Evolutionary conservation across 2,329 filamentous ascomycete species (phyloP), one percentile per base, ranked within the genome.

Genomic region (Nakataea oryzae): DNA sequence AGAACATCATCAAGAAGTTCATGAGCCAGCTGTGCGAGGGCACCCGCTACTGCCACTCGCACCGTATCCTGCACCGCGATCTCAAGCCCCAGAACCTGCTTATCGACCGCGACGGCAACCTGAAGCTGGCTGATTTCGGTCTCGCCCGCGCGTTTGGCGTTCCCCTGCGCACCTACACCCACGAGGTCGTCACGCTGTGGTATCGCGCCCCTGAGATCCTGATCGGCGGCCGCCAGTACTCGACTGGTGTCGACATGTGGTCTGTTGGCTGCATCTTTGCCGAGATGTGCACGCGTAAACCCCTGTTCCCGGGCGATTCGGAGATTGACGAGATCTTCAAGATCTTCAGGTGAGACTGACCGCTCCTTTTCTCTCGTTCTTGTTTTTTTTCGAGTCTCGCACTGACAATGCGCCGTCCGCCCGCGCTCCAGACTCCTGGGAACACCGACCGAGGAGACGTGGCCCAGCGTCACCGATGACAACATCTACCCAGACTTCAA

Each of bases 261-360:
- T 93, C 89, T 27, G 86, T 91, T 54, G 91, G 91, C 64, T 93
- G 90, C 74, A 96, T 96, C 74, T 95, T 96, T 72, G 91, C 91
- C 26, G 91, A 96, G 75, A 96, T 96, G 91, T 93, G 90, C 76
- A 96, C 91, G 5, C 86, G 90, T 71, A 95, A 93, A 76, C 90
- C 91, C 28, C 79, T 96, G 56, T 96, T 96, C 80, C 91, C 91
- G 11, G 91, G 91, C 64, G 91, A 96, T 73, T 93, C 89, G 6
- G 91, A 96, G 73, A 96, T 96, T 75, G 91, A 96, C 71, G 91
- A 96, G 75, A 96, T 96, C 71, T 96, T 96, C 82, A 95, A 93
- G 78, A 96, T 95, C 71, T 96, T 96, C 85, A 84, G 86, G 89
- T 90, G 77, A 65, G 80, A 27, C n/a, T n/a, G n/a, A n/a, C 54